phyloP scores from a whole-genome alignment of 345 rosid species.

The Mangifera indica region DNA sequence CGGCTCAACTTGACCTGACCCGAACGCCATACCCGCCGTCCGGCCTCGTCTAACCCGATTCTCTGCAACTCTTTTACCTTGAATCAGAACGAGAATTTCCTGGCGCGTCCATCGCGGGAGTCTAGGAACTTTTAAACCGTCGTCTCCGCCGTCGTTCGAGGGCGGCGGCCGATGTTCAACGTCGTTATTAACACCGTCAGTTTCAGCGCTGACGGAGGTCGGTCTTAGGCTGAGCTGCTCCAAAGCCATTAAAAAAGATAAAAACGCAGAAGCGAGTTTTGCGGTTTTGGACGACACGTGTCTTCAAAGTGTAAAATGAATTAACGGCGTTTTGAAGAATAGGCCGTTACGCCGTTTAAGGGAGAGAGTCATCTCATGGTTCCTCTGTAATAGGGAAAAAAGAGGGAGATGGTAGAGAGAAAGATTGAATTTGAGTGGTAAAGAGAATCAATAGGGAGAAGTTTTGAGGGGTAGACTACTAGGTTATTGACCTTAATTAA shows the following conservation, averaged over 20 bases:
- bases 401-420: conserved; percentile 21
- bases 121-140: conserved; percentile 60
- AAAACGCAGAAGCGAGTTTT: neutral
- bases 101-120: conserved; percentile 98
- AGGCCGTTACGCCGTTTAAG: conserved; percentile 51
- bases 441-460: neutral
- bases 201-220: conserved; percentile 38
- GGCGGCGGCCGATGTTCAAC: conserved; percentile 33
- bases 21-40: conserved; percentile 61
- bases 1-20: conserved; percentile 74
- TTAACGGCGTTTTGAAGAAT: conserved; percentile 49
- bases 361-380: conserved; percentile 15
- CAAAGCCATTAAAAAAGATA: conserved; percentile 40
- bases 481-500: conserved; percentile 35
- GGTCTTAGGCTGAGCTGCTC: conserved; percentile 48
- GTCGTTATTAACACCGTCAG: conserved; percentile 48
- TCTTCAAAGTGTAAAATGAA: conserved; percentile 24
- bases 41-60: conserved; percentile 76
- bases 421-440: neutral
- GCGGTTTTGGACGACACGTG: conserved; percentile 36
- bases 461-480: conserved; percentile 13
- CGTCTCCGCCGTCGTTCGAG: conserved; percentile 53
- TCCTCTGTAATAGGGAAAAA: conserved; percentile 4
- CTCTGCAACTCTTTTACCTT: conserved; percentile 94
- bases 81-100: conserved; percentile 91